A percentile compares a stretch with the other conserved stretches of the same genome.
These are phyloP conservation scores for Buddleja alternifolia DNA, from an alignment of 257 asterid species.

Conservation along the genomic window DNA sequence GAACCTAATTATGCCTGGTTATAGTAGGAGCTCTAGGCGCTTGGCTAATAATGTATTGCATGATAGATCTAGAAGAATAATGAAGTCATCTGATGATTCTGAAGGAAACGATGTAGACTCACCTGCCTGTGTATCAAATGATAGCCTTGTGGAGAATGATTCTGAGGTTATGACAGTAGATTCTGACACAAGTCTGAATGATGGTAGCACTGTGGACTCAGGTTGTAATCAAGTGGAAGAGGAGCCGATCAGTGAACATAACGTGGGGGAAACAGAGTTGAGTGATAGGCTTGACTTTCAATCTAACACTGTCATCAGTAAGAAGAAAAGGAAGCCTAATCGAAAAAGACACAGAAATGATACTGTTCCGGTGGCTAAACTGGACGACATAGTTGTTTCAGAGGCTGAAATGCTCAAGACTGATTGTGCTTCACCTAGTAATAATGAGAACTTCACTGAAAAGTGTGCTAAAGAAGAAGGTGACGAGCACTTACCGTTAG, in stretches of 20 bases:
- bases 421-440: conserved; percentile 38
- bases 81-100: conserved; percentile 59
- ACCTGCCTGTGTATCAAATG: conserved; percentile 52
- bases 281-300: conserved; percentile 72
- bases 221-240: conserved; percentile 45
- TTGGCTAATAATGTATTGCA: conserved; percentile 33
- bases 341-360: conserved; percentile 63
- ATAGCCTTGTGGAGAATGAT: conserved; percentile 61
- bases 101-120: conserved; percentile 49
- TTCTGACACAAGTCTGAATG: conserved; percentile 71
- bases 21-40: conserved; percentile 41
- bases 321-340: conserved; percentile 77
- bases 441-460: conserved; percentile 40
- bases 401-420: conserved; percentile 46
- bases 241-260: conserved; percentile 41
- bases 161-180: conserved; percentile 65
- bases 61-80: conserved; percentile 53
- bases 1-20: conserved; percentile 29
- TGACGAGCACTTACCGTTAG: conserved; percentile 87
- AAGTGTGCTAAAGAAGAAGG: conserved; percentile 64
- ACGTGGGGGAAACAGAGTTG: conserved; percentile 55
- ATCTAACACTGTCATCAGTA: conserved; percentile 51
- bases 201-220: conserved; percentile 65
- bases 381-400: conserved; percentile 43
- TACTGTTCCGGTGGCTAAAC: conserved; percentile 36